A percentile compares a stretch with the other conserved stretches of the same genome.
phyloP scores from a whole-genome alignment of 306 rosid genomes.

The Rosa multiflora region DNA sequence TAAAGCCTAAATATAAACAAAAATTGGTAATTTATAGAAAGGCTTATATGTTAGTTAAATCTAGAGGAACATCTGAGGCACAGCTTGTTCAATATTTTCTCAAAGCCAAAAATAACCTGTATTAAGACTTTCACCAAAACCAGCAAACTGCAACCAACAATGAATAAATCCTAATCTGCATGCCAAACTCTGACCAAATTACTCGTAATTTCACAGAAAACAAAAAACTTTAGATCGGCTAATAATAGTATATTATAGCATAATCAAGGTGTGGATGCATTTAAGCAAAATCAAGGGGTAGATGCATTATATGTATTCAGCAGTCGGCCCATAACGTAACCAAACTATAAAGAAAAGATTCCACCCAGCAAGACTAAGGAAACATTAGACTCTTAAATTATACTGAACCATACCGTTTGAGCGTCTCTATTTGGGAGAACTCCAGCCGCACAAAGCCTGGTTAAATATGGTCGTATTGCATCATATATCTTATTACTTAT shows the following conservation, averaged over 20 bases:
- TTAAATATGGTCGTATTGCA: slow-evolving; percentile 68
- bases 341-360: slow-evolving; percentile 3
- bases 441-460: slow-evolving; percentile 61
- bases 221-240: neutral
- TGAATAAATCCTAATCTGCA: neutral
- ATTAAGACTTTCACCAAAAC: neutral
- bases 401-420: slow-evolving; percentile 58
- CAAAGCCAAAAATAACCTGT: neutral
- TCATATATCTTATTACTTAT: slow-evolving; percentile 62
- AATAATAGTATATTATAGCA: neutral
- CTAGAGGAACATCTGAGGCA: neutral
- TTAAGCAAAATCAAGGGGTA: neutral
- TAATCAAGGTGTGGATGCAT: neutral
- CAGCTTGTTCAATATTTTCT: neutral
- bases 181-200: neutral
- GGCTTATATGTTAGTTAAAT: neutral
- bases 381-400: slow-evolving; percentile 17
- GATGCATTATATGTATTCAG: neutral
- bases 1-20: neutral
- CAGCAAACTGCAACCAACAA: neutral
- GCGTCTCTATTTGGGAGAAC: slow-evolving; percentile 68
- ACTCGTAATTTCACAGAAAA: neutral
- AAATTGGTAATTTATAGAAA: neutral
- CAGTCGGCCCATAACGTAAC: neutral
- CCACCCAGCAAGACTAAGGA: slow-evolving; percentile 14